phyloP scores from a whole-genome alignment of 768 basidiomycete genomes.

The Hemileccinum impolitum region DNA sequence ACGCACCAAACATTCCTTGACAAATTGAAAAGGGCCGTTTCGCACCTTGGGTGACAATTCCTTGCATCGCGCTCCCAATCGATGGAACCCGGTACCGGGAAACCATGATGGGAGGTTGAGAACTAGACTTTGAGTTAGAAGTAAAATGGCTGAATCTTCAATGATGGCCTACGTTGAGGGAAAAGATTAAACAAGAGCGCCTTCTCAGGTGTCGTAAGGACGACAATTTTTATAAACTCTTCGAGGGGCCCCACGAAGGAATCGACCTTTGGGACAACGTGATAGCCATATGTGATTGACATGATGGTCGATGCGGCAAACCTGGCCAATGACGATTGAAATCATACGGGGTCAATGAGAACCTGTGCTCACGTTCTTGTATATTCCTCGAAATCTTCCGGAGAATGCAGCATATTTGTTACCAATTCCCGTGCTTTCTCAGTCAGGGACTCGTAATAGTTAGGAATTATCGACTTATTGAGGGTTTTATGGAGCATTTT shows the following conservation, averaged over 20 bases:
- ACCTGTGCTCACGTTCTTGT: slow-evolving; percentile 18
- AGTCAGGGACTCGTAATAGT: slow-evolving; percentile 12
- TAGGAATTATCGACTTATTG: slow-evolving; percentile 6
- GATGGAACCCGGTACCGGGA: slow-evolving; percentile 11
- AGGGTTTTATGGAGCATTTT: slow-evolving; percentile 16
- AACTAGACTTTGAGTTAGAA: slow-evolving; percentile 10
- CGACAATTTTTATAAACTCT: slow-evolving; percentile 6
- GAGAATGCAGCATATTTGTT: slow-evolving; percentile 8
- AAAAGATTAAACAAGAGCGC: slow-evolving; percentile 16
- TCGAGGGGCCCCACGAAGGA: slow-evolving; percentile 14
- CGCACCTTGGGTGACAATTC: slow-evolving; percentile 12
- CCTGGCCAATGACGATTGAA: slow-evolving; percentile 3
- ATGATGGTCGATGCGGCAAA: slow-evolving; percentile 19
- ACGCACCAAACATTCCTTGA: slow-evolving; percentile 20
- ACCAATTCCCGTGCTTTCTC: slow-evolving; percentile 8
- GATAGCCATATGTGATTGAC: slow-evolving; percentile 20
- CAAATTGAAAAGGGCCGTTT: slow-evolving; percentile 21
- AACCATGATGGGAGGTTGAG: slow-evolving; percentile 19
- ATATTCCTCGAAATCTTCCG: slow-evolving; percentile 14
- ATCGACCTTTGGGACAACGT: slow-evolving; percentile 18
- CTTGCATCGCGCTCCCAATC: slow-evolving; percentile 6
- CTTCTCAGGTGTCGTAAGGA: slow-evolving; percentile 19
- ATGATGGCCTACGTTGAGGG: slow-evolving; percentile 17
- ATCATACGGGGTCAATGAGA: background rate
- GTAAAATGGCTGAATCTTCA: background rate